Percentiles rank a stretch among this genome's conserved stretches.
phyloP scores from a whole-genome alignment of 148 eudicot species.

The Arctostaphylos glauca region DNA sequence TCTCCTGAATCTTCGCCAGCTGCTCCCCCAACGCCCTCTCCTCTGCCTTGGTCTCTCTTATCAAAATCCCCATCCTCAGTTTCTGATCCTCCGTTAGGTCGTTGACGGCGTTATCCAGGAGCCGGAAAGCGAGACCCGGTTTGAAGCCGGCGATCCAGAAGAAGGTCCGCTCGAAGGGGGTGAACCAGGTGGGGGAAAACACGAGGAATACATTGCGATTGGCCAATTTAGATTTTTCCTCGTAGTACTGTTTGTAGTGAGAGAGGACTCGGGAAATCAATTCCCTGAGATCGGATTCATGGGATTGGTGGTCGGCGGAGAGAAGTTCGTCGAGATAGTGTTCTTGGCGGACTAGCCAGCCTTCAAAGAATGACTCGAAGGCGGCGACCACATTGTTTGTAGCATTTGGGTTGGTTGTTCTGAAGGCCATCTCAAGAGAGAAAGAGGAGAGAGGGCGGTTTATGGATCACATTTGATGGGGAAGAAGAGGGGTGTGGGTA shows the following conservation, averaged over 20 bases:
- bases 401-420: not conserved
- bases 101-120: not conserved
- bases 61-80: conserved; percentile 19
- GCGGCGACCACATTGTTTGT: not conserved
- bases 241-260: conserved; percentile 35
- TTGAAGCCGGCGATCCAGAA: conserved; percentile 40
- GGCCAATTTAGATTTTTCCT: conserved; percentile 26
- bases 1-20: conserved; percentile 48
- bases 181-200: conserved; percentile 31
- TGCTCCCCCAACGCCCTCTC: conserved; percentile 32
- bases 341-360: conserved; percentile 28
- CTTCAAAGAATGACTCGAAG: conserved; percentile 21
- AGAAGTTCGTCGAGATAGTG: conserved; percentile 23
- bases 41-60: conserved; percentile 29
- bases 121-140: conserved; percentile 18
- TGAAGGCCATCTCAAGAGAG: not conserved
- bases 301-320: not conserved
- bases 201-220: conserved; percentile 18
- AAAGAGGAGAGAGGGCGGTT: not conserved
- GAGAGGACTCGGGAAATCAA: conserved; percentile 15
- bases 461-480: not conserved
- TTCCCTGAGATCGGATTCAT: conserved; percentile 11
- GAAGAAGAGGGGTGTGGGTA: not conserved
- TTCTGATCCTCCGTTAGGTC: conserved; percentile 5
- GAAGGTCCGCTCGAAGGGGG: conserved; percentile 26